Evolutionary conservation across 2,329 filamentous ascomycete species (phyloP).

Genomic region (Paraphoma chrysanthemicola): DNA sequence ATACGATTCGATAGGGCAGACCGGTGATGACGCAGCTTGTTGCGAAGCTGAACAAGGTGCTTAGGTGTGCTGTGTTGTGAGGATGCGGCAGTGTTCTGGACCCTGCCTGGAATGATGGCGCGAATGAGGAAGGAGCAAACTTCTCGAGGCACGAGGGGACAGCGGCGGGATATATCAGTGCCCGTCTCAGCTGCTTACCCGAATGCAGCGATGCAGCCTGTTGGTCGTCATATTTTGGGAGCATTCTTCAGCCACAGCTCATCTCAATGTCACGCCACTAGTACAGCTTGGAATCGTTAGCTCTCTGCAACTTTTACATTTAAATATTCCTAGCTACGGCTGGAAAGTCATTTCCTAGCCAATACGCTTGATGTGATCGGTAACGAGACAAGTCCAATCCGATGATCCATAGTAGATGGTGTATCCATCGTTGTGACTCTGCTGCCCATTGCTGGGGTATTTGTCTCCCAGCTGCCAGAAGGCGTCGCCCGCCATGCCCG

Average conservation of each 20-base stretch:
- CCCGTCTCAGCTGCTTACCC: neutral
- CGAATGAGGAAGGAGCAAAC: constrained; percentile 53
- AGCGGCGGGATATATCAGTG: neutral
- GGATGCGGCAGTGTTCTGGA: neutral
- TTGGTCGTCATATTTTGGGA: neutral
- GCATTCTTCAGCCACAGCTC: neutral
- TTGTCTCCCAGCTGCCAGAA: constrained; percentile 45
- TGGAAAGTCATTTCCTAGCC: constrained; percentile 12
- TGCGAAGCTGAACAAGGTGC: neutral
- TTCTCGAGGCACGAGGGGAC: neutral
- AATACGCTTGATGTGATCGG: constrained; percentile 34
- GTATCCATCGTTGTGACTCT: constrained; percentile 39
- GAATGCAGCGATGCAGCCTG: neutral
- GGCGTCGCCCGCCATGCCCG: constrained; percentile 41
- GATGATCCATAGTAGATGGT: constrained; percentile 38
- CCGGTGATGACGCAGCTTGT: neutral
- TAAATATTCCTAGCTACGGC: too few species aligned
- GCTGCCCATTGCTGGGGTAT: constrained; percentile 23
- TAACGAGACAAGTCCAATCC: constrained; percentile 43
- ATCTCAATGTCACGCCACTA: neutral
- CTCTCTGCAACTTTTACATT: too few species aligned
- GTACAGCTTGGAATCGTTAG: too few species aligned
- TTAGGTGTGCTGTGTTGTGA: constrained; percentile 50
- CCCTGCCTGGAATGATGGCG: constrained; percentile 18
- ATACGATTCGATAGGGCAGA: neutral